Percentiles rank a stretch among this genome's conserved stretches.
Conservation (phyloP, 1,284 basidiomycete genomes). For the Ceratobasidium sp. region DNA sequence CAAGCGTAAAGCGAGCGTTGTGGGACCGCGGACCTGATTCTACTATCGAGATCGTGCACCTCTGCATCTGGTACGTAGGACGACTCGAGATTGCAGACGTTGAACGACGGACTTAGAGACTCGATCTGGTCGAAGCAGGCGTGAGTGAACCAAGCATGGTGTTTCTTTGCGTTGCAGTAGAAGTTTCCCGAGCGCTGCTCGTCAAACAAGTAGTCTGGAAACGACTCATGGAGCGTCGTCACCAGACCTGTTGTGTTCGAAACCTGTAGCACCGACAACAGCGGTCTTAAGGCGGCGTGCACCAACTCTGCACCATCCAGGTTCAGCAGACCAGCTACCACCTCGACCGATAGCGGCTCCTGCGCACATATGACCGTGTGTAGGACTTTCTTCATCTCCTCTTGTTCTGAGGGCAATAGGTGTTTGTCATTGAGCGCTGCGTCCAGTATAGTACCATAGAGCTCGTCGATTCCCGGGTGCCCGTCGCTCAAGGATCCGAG, state of each 20-base stretch:
- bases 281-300: background rate
- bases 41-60: background rate
- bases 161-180: background rate
- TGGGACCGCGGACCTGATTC: background rate
- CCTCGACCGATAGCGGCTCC: background rate
- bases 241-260: background rate
- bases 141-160: background rate
- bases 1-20: background rate
- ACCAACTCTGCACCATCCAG: background rate
- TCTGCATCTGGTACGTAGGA: background rate
- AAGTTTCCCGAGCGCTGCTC: background rate
- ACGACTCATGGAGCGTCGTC: conserved; percentile 2
- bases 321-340: background rate
- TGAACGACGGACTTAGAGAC: background rate
- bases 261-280: background rate
- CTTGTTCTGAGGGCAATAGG: background rate
- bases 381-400: background rate
- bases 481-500: background rate
- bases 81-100: background rate
- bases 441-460: background rate
- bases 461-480: background rate
- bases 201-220: background rate
- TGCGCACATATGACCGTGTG: background rate
- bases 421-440: background rate
- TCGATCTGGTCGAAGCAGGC: conserved; percentile 4